Conservation (phyloP, 805 yeast genomes). For the Torulaspora maleeae region DNA sequence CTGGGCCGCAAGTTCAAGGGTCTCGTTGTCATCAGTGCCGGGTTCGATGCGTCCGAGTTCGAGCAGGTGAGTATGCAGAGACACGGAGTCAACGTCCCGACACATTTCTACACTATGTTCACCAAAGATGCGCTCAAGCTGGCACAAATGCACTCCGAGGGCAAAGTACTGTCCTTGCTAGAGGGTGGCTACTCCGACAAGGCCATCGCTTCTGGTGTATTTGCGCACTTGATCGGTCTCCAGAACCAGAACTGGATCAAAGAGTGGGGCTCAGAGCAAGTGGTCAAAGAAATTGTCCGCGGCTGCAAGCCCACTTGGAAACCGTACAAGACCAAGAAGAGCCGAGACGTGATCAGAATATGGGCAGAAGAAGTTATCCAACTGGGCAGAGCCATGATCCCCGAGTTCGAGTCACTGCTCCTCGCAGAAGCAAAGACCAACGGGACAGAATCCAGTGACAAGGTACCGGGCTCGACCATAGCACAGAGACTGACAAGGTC, state of each 20-base stretch:
- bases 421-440: neutral
- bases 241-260: conserved; percentile 54
- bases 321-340: conserved; percentile 48
- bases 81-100: conserved; percentile 76
- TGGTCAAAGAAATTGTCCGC: conserved; percentile 58
- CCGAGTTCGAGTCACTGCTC: conserved; percentile 36
- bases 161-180: conserved; percentile 60
- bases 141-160: conserved; percentile 57
- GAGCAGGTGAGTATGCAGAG: conserved; percentile 83
- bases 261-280: conserved; percentile 59
- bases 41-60: conserved; percentile 82
- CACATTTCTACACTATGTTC: conserved; percentile 67
- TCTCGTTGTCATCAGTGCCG: conserved; percentile 72
- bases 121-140: conserved; percentile 67
- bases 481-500: conserved; percentile 29
- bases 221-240: conserved; percentile 71
- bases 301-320: conserved; percentile 69
- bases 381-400: conserved; percentile 59
- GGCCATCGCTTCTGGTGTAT: conserved; percentile 73
- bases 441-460: neutral
- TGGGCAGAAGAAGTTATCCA: conserved; percentile 65
- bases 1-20: conserved; percentile 46
- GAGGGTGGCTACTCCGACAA: conserved; percentile 89
- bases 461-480: conserved; percentile 1
- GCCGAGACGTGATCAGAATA: conserved; percentile 45